Evolutionary conservation across 768 basidiomycete species (phyloP).

Genomic region (Dacryopinax spathularia): DNA sequence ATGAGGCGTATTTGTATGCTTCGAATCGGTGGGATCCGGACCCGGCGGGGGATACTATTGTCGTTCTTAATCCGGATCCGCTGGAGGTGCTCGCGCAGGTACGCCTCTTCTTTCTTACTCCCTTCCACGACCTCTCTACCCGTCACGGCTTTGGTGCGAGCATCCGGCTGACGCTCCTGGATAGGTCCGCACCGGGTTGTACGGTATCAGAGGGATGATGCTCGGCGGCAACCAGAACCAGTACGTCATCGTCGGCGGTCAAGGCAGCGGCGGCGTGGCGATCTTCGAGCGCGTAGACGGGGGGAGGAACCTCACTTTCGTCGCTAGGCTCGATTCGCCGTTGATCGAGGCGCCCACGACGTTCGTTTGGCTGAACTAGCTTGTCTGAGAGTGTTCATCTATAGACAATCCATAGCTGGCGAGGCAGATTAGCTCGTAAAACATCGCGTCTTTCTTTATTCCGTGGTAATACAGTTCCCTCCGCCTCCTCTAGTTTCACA

Average conservation of each 20-base stretch:
- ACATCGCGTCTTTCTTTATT: no score
- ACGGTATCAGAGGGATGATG: constrained; percentile 54
- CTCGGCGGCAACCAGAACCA: constrained; percentile 39
- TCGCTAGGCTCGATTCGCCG: constrained; percentile 26
- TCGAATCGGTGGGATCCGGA: constrained; percentile 46
- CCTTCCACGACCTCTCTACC: no score
- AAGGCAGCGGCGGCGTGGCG: constrained; percentile 40
- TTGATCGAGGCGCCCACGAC: not conserved
- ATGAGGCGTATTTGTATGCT: constrained; percentile 43
- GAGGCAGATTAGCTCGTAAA: no score
- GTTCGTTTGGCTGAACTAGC: not conserved
- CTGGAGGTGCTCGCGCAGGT: not conserved
- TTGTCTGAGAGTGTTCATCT: not conserved
- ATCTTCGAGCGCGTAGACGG: constrained; percentile 42
- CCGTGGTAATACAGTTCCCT: not conserved
- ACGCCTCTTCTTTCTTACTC: not conserved
- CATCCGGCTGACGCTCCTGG: constrained; percentile 29
- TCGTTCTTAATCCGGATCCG: constrained; percentile 34
- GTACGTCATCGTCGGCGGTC: constrained; percentile 43
- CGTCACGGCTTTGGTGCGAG: no score
- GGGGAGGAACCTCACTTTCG: constrained; percentile 37
- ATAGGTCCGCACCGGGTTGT: constrained; percentile 49
- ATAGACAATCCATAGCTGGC: no score
- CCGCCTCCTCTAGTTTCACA: not conserved
- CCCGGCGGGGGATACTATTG: constrained; percentile 47